Conservation (phyloP, 2,329 filamentous ascomycete genomes). For the Colletotrichum eleusines region DNA sequence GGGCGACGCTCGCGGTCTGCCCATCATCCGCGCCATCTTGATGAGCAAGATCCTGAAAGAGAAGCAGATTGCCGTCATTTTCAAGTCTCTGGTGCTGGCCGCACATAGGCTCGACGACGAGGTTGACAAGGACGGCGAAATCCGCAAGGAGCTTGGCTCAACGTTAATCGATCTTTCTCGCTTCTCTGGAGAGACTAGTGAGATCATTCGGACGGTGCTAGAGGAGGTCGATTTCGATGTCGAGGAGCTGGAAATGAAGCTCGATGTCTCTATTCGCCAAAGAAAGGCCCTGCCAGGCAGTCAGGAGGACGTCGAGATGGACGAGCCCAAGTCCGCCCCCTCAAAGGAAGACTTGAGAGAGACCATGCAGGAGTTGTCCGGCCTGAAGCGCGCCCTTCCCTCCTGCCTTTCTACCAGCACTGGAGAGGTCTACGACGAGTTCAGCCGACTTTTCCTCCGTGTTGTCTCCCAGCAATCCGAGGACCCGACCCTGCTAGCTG, state of each 20-base stretch:
- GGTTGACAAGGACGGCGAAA: slow-evolving; percentile 65
- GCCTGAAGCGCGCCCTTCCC: slow-evolving; percentile 53
- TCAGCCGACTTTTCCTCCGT: slow-evolving; percentile 69
- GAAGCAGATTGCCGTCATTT: slow-evolving; percentile 72
- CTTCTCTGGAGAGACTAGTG: slow-evolving; percentile 67
- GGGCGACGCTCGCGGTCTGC: slow-evolving; percentile 67
- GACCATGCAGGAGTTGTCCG: slow-evolving; percentile 55
- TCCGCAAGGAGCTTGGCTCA: slow-evolving; percentile 74
- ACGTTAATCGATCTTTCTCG: slow-evolving; percentile 76
- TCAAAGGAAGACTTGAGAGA: slow-evolving; percentile 54
- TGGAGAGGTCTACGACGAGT: slow-evolving; percentile 67
- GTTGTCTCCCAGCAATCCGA: slow-evolving; percentile 61
- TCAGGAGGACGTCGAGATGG: slow-evolving; percentile 65
- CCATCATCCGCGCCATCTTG: slow-evolving; percentile 72
- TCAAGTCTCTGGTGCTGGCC: slow-evolving; percentile 73
- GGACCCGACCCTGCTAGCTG: slow-evolving; percentile 54
- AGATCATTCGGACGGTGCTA: slow-evolving; percentile 75
- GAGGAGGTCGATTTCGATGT: slow-evolving; percentile 78
- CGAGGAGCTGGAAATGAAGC: slow-evolving; percentile 78
- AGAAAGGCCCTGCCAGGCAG: slow-evolving; percentile 62
- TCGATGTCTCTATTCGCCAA: slow-evolving; percentile 77
- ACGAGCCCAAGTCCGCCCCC: slow-evolving; percentile 49
- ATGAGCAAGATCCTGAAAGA: slow-evolving; percentile 70
- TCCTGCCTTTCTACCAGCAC: slow-evolving; percentile 66
- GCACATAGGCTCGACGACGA: slow-evolving; percentile 69